Conservation (phyloP, 2,329 filamentous ascomycete species). For the Aschersonia sp. region DNA sequence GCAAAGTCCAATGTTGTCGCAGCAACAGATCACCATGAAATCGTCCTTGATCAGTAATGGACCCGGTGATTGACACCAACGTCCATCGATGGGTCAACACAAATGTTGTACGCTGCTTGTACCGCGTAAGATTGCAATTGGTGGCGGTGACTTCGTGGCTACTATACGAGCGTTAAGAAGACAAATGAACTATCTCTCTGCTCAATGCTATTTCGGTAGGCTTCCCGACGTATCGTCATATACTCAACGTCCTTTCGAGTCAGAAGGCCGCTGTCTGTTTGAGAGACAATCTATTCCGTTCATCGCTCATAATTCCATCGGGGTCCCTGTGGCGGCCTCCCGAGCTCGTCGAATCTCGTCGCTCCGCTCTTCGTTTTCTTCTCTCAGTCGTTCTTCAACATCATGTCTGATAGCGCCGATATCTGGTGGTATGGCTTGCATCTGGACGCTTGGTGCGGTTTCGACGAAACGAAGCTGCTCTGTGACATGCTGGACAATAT, state of each 20-base stretch:
- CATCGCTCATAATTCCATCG: slow-evolving; percentile 34
- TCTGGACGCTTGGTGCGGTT: slow-evolving; percentile 76
- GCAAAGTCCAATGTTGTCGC: too few species aligned
- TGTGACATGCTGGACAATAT: slow-evolving; percentile 62
- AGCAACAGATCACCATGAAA: too few species aligned
- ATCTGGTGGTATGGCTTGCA: slow-evolving; percentile 66
- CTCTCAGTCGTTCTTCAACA: slow-evolving; percentile 52
- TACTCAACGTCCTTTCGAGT: background rate
- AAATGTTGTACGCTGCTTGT: too few species aligned
- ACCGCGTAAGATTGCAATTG: too few species aligned
- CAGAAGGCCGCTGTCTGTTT: background rate
- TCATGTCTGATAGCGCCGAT: slow-evolving; percentile 53
- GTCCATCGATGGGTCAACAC: too few species aligned
- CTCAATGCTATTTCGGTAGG: too few species aligned
- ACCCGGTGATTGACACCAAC: too few species aligned
- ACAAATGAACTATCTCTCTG: too few species aligned
- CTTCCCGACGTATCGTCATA: background rate
- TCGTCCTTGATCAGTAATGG: too few species aligned
- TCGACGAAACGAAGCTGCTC: slow-evolving; percentile 81
- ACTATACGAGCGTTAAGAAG: too few species aligned
- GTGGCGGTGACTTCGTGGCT: too few species aligned
- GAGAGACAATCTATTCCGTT: background rate
- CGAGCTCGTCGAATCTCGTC: slow-evolving; percentile 34
- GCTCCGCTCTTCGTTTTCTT: slow-evolving; percentile 46
- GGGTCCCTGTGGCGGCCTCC: slow-evolving; percentile 42